phyloP scores from a whole-genome alignment of 2,329 filamentous ascomycete genomes.

The Colletotrichum magnum region DNA sequence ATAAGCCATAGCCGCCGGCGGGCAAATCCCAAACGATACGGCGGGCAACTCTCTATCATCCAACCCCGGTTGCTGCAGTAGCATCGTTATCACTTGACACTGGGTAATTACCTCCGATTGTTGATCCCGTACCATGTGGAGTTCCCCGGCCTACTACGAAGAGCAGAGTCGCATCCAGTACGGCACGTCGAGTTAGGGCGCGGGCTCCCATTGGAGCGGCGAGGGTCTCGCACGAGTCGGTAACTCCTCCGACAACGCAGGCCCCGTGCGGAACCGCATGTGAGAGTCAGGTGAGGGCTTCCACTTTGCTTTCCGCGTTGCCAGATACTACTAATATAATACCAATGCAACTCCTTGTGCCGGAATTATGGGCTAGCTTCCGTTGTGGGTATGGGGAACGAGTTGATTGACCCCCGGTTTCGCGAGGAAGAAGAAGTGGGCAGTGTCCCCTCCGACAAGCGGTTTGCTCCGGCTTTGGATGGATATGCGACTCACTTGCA shows the following conservation, averaged over 20 bases:
- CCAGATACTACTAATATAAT: neutral
- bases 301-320: neutral
- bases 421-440: neutral
- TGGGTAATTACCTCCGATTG: conserved; percentile 5
- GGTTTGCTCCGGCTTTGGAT: conserved; percentile 7
- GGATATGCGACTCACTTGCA: neutral
- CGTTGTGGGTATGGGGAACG: conserved; percentile 21
- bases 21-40: conserved; percentile 5
- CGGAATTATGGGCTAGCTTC: conserved; percentile 11
- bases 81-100: conserved; percentile 20
- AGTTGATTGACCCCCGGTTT: conserved; percentile 1
- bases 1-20: conserved; percentile 7
- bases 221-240: conserved; percentile 11
- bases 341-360: neutral
- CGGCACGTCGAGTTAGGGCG: conserved; percentile 5
- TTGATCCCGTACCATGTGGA: conserved; percentile 15
- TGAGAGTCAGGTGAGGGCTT: conserved; percentile 21
- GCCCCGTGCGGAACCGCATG: conserved; percentile 6
- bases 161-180: conserved; percentile 19
- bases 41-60: conserved; percentile 5
- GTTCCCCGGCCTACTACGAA: neutral
- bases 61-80: neutral
- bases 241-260: conserved; percentile 22
- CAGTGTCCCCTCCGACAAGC: conserved; percentile 16
- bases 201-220: conserved; percentile 29